phyloP scores from a whole-genome alignment of 768 basidiomycete genomes.

The Amanita jacksonii region DNA sequence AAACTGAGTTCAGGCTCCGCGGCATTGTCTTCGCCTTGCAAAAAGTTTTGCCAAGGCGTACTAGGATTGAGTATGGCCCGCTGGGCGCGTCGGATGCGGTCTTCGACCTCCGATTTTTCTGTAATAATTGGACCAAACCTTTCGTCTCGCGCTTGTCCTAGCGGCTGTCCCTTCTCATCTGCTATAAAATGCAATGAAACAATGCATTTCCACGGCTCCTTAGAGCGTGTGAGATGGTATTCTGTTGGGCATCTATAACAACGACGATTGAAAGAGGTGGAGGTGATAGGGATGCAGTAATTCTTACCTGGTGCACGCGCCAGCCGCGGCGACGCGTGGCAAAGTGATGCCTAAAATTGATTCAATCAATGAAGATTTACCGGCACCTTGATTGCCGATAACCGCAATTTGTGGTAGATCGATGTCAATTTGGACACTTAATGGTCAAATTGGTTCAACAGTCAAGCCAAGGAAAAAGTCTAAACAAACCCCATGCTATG shows the following conservation, averaged over 20 bases:
- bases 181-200: slow-evolving; percentile 33
- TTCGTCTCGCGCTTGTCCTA: slow-evolving; percentile 22
- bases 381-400: too few relatives aligned
- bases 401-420: too few relatives aligned
- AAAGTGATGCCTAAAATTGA: too few relatives aligned
- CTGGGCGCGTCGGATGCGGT: slow-evolving; percentile 51
- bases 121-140: slow-evolving; percentile 35
- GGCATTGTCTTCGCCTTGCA: slow-evolving; percentile 22
- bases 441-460: too few relatives aligned
- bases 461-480: too few relatives aligned
- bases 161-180: slow-evolving; percentile 22
- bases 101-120: slow-evolving; percentile 41
- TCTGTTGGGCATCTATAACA: slow-evolving; percentile 43
- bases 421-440: too few relatives aligned
- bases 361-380: too few relatives aligned
- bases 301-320: too few relatives aligned
- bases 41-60: slow-evolving; percentile 18
- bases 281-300: too few relatives aligned
- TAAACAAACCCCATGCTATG: too few relatives aligned
- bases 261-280: too few relatives aligned
- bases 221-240: slow-evolving; percentile 32
- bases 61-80: slow-evolving; percentile 49
- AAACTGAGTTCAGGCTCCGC: slow-evolving; percentile 25
- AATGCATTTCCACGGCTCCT: slow-evolving; percentile 30
- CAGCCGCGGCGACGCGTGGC: too few relatives aligned